Evolutionary conservation across 352 stramenopile genomes (phyloP).

Genomic region (Discostella stelligera): DNA sequence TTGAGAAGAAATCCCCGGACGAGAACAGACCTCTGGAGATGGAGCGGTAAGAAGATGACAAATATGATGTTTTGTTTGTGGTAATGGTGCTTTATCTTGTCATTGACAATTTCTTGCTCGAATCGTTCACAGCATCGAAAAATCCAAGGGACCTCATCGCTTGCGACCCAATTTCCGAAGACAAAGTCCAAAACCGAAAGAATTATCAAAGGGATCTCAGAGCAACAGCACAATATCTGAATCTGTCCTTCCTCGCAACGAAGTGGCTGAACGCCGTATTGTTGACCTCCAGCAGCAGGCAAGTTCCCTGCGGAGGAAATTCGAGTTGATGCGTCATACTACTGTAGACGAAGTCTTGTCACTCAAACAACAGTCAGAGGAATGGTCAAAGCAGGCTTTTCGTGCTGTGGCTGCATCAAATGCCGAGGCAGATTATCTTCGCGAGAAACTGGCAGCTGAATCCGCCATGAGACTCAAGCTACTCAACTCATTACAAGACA

Average conservation of each 20-base stretch:
- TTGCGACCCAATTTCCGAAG: slow-evolving; percentile 34
- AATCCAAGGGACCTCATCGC: slow-evolving; percentile 31
- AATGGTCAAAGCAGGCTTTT: slow-evolving; percentile 48
- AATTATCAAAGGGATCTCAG: background rate
- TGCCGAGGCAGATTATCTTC: slow-evolving; percentile 56
- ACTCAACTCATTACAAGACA: slow-evolving; percentile 73
- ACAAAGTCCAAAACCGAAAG: background rate
- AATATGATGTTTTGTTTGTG: background rate
- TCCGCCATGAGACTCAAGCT: slow-evolving; percentile 68
- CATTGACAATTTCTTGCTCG: background rate
- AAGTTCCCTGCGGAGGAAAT: slow-evolving; percentile 35
- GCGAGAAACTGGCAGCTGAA: slow-evolving; percentile 70
- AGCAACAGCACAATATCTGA: background rate
- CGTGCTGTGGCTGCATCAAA: slow-evolving; percentile 36
- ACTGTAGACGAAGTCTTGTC: slow-evolving; percentile 48
- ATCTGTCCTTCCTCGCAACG: background rate
- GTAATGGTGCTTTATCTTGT: background rate
- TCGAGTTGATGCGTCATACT: slow-evolving; percentile 51
- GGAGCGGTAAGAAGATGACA: slow-evolving; percentile 22
- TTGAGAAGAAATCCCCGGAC: slow-evolving; percentile 28
- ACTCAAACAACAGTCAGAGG: slow-evolving; percentile 33
- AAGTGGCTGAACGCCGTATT: background rate
- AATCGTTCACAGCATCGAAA: slow-evolving; percentile 25
- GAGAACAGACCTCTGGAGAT: slow-evolving; percentile 33
- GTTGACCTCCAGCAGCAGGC: background rate